phyloP scores from a whole-genome alignment of 1,284 basidiomycete genomes.

The Phellinidium pouzarii region DNA sequence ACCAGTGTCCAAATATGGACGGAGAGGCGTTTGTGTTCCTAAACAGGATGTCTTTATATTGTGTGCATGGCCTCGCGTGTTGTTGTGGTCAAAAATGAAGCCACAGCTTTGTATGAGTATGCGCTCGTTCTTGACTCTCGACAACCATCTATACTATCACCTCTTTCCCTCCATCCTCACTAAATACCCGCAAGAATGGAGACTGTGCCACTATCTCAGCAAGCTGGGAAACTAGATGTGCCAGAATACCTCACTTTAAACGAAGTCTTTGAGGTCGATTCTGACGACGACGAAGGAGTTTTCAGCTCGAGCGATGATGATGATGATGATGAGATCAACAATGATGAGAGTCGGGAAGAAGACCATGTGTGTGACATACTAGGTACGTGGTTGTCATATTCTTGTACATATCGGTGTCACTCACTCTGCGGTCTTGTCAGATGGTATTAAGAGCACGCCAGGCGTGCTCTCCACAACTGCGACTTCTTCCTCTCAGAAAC shows the following conservation, averaged over 20 bases:
- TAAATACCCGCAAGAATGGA: constrained; percentile 1
- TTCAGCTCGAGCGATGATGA: constrained; percentile 6
- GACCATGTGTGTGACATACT: neutral
- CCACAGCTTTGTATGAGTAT: neutral
- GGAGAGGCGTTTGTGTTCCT: neutral
- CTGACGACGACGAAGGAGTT: neutral
- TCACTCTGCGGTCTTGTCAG: neutral
- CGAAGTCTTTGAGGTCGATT: neutral
- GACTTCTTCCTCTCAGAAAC: neutral
- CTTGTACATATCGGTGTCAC: neutral
- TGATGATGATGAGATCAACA: neutral
- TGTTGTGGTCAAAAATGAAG: neutral
- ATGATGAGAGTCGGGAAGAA: neutral
- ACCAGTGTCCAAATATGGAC: neutral
- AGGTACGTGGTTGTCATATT: neutral
- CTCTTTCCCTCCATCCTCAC: neutral
- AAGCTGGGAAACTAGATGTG: neutral
- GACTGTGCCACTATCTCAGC: neutral
- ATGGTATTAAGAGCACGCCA: neutral
- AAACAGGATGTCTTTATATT: neutral
- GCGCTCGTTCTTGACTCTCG: neutral
- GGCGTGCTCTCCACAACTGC: neutral
- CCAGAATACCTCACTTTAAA: too few relatives aligned
- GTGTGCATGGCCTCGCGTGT: neutral
- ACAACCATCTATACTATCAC: neutral